These are phyloP conservation scores for Starmerella tilneyi DNA, from an alignment of 805 yeast genomes.

Conservation along the genomic window DNA sequence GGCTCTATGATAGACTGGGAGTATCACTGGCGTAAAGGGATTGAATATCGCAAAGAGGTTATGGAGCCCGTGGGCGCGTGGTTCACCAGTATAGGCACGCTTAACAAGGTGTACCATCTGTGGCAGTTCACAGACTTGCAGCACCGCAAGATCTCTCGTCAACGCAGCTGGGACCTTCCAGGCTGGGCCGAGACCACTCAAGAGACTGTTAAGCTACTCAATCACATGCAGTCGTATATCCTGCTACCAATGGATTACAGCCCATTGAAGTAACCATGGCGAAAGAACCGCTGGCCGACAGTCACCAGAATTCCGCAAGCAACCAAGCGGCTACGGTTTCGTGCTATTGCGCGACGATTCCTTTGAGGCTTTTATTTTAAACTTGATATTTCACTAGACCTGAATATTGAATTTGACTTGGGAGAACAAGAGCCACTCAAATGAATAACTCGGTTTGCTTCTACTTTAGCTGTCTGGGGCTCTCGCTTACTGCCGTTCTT, in stretches of 20 bases:
- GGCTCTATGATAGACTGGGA: constrained; percentile 39
- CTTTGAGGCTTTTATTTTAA: too few species aligned
- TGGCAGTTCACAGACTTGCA: constrained; percentile 40
- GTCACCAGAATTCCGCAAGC: too few species aligned
- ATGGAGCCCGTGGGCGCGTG: constrained; percentile 42
- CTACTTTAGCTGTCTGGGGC: too few species aligned
- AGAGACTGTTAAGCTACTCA: constrained; percentile 35
- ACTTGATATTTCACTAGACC: too few species aligned
- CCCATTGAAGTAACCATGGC: constrained; percentile 34
- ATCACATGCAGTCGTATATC: constrained; percentile 33
- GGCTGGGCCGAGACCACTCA: constrained; percentile 40
- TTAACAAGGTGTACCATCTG: constrained; percentile 36
- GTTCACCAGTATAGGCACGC: constrained; percentile 35
- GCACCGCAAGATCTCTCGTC: constrained; percentile 35
- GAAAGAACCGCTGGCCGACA: too few species aligned
- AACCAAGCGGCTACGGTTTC: too few species aligned
- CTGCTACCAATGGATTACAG: constrained; percentile 35
- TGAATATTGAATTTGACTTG: too few species aligned
- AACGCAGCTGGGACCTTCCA: constrained; percentile 37
- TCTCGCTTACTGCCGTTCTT: too few species aligned
- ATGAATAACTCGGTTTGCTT: too few species aligned
- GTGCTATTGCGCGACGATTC: too few species aligned
- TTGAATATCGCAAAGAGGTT: constrained; percentile 37
- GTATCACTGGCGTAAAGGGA: constrained; percentile 35
- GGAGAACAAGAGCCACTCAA: too few species aligned